These are phyloP conservation scores for Letharia lupina DNA, from an alignment of 495 filamentous ascomycete species.

Conservation along the genomic window DNA sequence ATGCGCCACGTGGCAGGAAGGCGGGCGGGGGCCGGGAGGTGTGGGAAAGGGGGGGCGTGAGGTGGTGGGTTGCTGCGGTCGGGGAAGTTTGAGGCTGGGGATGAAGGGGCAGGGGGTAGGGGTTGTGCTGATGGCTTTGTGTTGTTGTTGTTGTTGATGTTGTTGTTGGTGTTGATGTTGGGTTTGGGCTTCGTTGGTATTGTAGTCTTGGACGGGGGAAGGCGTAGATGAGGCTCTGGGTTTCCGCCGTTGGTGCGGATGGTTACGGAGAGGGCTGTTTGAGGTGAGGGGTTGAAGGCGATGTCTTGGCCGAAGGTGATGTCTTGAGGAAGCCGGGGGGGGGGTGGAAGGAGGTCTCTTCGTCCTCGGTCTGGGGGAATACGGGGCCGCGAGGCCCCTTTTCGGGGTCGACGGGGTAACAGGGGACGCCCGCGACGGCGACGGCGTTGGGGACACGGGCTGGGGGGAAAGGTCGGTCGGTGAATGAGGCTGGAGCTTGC, in stretches of 20 bases:
- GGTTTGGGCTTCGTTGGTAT: too few relatives aligned
- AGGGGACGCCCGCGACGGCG: slow-evolving; percentile 24
- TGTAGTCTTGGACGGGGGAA: slow-evolving; percentile 12
- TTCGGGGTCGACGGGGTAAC: slow-evolving; percentile 24
- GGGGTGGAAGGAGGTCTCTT: slow-evolving; percentile 13
- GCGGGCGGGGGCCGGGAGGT: slow-evolving; percentile 20
- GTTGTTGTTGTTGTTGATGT: too few relatives aligned
- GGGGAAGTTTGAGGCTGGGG: slow-evolving; percentile 28
- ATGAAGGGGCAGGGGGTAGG: slow-evolving; percentile 21
- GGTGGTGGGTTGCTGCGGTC: slow-evolving; percentile 16
- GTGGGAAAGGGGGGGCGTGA: slow-evolving; percentile 22
- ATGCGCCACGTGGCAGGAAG: slow-evolving; percentile 21
- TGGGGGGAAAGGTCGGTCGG: neutral
- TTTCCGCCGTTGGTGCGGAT: slow-evolving; percentile 24
- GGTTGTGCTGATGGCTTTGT: slow-evolving; percentile 13
- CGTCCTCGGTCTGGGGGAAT: slow-evolving; percentile 25
- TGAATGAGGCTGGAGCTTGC: neutral
- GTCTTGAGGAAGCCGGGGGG: slow-evolving; percentile 25
- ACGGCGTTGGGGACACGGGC: slow-evolving; percentile 30
- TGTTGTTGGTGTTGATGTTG: too few relatives aligned
- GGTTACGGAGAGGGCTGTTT: slow-evolving; percentile 26
- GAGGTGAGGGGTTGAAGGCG: slow-evolving; percentile 28
- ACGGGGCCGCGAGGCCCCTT: slow-evolving; percentile 20
- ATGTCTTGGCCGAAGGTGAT: slow-evolving; percentile 30
- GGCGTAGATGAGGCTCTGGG: slow-evolving; percentile 18